Base-by-base conservation (phyloP, 305 asterid genomes). In the Withania somnifera region DNA sequence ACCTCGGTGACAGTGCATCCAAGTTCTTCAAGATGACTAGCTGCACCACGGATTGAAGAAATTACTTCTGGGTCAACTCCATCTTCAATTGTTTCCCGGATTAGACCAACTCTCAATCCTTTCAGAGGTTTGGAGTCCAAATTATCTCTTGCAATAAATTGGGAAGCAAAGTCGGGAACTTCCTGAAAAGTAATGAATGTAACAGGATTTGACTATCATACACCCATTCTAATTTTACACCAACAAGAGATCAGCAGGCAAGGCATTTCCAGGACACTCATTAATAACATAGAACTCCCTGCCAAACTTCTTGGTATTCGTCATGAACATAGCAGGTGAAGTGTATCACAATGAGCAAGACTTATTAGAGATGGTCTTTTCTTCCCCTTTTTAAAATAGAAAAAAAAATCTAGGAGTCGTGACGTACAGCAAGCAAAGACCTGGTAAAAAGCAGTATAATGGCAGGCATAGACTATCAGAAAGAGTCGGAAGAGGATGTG, bases 71-170 rank as follows among this genome's bases (percentile, higher is more conserved):
- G 75, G 89, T 96, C 98, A 88, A 94, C 98, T 78, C 98, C 98
- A 52, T 86, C 92, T 64, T 87, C 93, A 85, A 94, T 88, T n/a
- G 98, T 96, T 92, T 96, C 98, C 82, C 84, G 89, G 75, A 96
- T 96, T 58, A 96, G 87, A 60, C 99, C 99, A 84, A 96, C 95
- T 87, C 92, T 88, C 77, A 96, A 71, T 83, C 99, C 99, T 87
- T 87, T 89, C 86, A 96, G 85, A 79, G 99, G 98, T 84, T 91
- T 92, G 51, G 98, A 90, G 63, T 89, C 94, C 88, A 90, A 51
- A 86, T 77, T 71, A 85, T 94, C 93, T 30, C 85, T 82, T 60
- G 90, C 81, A 82, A 83, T 80, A 87, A 90, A 94, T 76, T 91
- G 97, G 71, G 94, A 90, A 56, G 89, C 83, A 60, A 86, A 92